These are phyloP conservation scores for Talaromyces amestolkiae DNA, from an alignment of 2,329 filamentous ascomycete genomes.

Conservation along the genomic window DNA sequence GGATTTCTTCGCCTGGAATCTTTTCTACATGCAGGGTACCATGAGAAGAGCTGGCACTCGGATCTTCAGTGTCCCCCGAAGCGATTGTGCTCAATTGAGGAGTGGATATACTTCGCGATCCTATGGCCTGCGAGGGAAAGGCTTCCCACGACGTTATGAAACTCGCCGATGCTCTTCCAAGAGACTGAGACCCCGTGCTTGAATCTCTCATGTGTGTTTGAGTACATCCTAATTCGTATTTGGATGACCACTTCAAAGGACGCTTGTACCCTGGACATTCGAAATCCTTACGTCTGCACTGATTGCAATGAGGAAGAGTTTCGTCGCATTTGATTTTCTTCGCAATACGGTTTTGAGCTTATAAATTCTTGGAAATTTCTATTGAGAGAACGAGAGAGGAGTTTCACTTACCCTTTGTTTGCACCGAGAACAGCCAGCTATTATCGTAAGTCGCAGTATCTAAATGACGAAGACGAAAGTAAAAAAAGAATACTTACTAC, in stretches of 20 bases:
- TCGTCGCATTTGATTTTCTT: conserved; percentile 17
- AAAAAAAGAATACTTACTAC: neutral
- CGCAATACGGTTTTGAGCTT: neutral
- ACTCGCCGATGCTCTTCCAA: neutral
- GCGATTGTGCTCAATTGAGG: neutral
- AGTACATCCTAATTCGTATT: neutral
- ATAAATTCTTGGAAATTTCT: too few species aligned
- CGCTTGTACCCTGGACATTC: conserved; percentile 15
- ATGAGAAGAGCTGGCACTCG: neutral
- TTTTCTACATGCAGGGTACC: neutral
- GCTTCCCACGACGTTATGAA: neutral
- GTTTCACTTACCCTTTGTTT: neutral
- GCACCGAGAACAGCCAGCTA: neutral
- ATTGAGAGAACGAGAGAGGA: neutral
- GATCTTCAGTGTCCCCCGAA: neutral
- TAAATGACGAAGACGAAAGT: neutral
- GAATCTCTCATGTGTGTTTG: neutral
- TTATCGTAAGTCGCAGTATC: neutral
- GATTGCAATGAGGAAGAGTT: conserved; percentile 11
- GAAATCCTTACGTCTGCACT: conserved; percentile 8
- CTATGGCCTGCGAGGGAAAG: neutral
- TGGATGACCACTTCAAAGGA: conserved; percentile 12
- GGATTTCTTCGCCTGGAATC: neutral
- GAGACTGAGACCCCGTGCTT: neutral
- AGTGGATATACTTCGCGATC: neutral